Percentiles rank a stretch among this genome's conserved stretches.
phyloP scores from a whole-genome alignment of 345 rosid species.

The Odontarrhena argentea region DNA sequence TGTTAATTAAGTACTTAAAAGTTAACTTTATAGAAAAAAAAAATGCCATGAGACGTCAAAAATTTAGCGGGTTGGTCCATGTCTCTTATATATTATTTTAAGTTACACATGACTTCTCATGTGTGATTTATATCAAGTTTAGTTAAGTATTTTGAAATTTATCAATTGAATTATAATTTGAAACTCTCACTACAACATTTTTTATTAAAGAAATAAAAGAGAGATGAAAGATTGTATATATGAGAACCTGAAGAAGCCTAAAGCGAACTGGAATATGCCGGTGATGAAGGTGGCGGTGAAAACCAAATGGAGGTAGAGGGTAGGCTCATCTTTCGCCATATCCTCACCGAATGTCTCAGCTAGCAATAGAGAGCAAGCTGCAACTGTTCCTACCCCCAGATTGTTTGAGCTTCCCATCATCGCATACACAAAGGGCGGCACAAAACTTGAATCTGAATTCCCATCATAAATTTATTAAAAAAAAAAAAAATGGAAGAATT shows the following conservation, averaged over 20 bases:
- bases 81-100: too few relatives aligned
- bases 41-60: background rate
- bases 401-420: conserved; percentile 85
- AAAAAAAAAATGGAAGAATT: background rate
- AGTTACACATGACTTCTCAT: too few relatives aligned
- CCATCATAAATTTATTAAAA: background rate
- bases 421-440: conserved; percentile 79
- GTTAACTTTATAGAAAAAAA: background rate
- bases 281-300: conserved; percentile 77
- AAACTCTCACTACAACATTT: too few relatives aligned
- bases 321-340: conserved; percentile 47
- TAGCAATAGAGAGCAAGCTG: conserved; percentile 73
- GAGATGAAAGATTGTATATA: background rate
- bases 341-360: conserved; percentile 52
- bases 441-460: conserved; percentile 76
- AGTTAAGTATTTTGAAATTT: too few relatives aligned
- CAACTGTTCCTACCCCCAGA: conserved; percentile 84
- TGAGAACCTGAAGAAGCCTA: conserved; percentile 65
- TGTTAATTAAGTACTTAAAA: conserved; percentile 7
- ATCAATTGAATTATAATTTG: too few relatives aligned
- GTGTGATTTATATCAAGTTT: too few relatives aligned
- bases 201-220: too few relatives aligned
- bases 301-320: conserved; percentile 67
- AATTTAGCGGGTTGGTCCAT: too few relatives aligned
- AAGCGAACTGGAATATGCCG: conserved; percentile 63